Base-by-base conservation (phyloP, 495 filamentous ascomycete species). In the Neurospora sublineolata region DNA sequence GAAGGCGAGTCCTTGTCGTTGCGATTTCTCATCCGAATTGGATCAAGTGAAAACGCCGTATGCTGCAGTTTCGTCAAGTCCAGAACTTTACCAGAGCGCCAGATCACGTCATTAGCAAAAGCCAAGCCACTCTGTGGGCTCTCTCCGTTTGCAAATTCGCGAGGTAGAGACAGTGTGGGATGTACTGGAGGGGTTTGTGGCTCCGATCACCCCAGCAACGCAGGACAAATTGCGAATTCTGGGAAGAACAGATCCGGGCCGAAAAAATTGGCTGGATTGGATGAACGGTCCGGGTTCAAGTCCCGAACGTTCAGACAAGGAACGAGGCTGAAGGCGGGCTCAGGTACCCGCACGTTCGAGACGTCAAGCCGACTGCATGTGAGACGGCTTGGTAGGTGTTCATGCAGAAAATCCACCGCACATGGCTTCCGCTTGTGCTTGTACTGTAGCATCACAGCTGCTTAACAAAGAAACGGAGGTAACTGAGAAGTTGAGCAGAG, bases 341-440 rank as follows among this genome's bases (percentile, higher is more conserved):
- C 52, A 64, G 27, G 52, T 64, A 64, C 52, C 52, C 52, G 52
- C 52, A 64, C 23, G 7, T 64, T 33, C 52, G 52, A 64, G 37
- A 70, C 41, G 30, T 70, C 68, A 44, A 44, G 8, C 68, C 33
- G 68, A n/a, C 68, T 70, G 68, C 68, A 70, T 70, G 38, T 42
- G 52, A 64, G 52, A 64, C 52, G 33, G 27, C 30, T 64, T 64
- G 27, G 14, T 9, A 9, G 27, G 7, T 64, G 14, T 64, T 64
- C 23, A 64, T 64, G 52, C 52, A 64, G 27, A 16, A 14, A 14
- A 64, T 33, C 30, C 27, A 33, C 18, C 18, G 14, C 27, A 7
- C 30, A 64, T 36, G 27, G 27, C 52, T 30, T 64, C 52, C 27
- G 3, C 7, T 3, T 18, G 27, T 18, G 52, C 52, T 64, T 64